Conservation (phyloP, 164 flowering plant genomes). For the Magnolia sinica region DNA sequence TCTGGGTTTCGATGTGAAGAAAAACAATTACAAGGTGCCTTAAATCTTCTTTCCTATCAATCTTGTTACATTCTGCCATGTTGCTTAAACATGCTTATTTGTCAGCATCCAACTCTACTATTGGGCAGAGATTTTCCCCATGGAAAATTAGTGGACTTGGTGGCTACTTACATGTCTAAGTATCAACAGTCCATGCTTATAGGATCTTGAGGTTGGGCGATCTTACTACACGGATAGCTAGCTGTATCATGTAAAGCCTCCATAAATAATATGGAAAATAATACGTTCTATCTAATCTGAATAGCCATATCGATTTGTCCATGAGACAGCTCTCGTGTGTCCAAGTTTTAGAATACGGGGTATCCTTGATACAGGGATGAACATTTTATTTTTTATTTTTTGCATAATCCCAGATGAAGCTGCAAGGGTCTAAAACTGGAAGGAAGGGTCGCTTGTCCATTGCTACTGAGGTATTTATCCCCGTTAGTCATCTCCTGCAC, state of each 20-base stretch:
- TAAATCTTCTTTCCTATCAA: neutral
- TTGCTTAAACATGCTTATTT: too few species aligned
- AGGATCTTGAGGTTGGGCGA: too few species aligned
- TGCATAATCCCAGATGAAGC: slow-evolving; percentile 57
- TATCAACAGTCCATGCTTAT: too few species aligned
- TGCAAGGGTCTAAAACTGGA: slow-evolving; percentile 82
- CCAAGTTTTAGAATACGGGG: neutral
- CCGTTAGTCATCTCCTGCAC: neutral
- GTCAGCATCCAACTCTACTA: neutral
- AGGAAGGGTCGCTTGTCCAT: slow-evolving; percentile 89
- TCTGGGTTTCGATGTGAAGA: slow-evolving; percentile 95
- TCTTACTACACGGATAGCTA: neutral
- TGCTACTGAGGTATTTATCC: slow-evolving; percentile 77
- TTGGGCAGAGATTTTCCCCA: neutral
- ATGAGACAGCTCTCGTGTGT: too few species aligned
- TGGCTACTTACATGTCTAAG: neutral
- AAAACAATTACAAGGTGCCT: slow-evolving; percentile 78
- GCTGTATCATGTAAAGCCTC: neutral
- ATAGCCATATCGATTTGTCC: too few species aligned
- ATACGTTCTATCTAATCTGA: neutral
- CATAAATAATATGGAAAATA: too few species aligned
- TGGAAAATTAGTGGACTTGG: neutral
- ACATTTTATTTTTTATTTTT: neutral
- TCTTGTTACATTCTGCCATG: neutral
- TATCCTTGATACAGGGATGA: neutral